Conservation (phyloP, 768 basidiomycete species). For the Wakefieldia striispora region DNA sequence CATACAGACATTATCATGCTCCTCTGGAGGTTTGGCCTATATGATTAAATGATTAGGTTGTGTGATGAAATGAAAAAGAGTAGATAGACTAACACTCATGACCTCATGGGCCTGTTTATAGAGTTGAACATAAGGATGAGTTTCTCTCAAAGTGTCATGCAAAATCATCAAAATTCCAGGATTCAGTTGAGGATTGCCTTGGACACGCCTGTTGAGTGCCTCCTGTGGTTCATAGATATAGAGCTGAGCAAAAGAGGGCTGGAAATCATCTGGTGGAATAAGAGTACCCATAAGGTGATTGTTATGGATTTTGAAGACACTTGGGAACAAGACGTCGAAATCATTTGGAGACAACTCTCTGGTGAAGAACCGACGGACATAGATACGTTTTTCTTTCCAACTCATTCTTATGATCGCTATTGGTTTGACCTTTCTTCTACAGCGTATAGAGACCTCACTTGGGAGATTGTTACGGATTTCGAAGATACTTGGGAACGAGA, state of each 20-base stretch:
- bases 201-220: slow-evolving; percentile 30
- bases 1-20: slow-evolving; percentile 13
- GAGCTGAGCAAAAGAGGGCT: slow-evolving; percentile 38
- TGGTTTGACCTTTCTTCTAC: too few species aligned
- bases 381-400: too few species aligned
- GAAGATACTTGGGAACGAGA: too few species aligned
- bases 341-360: too few species aligned
- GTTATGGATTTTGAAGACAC: too few species aligned
- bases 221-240: slow-evolving; percentile 40
- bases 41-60: background rate
- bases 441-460: too few species aligned
- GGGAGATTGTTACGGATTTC: too few species aligned
- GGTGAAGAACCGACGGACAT: too few species aligned
- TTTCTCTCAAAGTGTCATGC: slow-evolving; percentile 19
- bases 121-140: slow-evolving; percentile 29
- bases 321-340: too few species aligned
- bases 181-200: slow-evolving; percentile 22
- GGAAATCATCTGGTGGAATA: slow-evolving; percentile 11
- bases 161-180: slow-evolving; percentile 19
- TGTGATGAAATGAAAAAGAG: too few species aligned
- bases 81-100: slow-evolving; percentile 6
- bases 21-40: slow-evolving; percentile 11
- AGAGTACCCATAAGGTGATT: slow-evolving; percentile 36
- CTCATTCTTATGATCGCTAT: too few species aligned
- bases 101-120: slow-evolving; percentile 36